Conservation (phyloP, 371 early-diverging fungal genomes). For the Capillidium heterosporum region DNA sequence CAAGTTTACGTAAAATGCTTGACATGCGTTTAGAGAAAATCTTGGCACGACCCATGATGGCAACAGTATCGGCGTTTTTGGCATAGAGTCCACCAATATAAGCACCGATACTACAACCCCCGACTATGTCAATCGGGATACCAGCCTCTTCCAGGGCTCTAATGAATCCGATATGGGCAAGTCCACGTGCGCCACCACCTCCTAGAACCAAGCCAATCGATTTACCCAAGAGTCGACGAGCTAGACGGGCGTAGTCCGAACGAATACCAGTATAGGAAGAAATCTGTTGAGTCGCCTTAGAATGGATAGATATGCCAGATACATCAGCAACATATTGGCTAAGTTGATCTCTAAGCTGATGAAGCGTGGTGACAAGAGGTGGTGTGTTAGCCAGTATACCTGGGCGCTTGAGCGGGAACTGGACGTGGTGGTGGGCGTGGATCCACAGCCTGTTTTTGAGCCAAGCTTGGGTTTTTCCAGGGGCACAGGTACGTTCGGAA, state of each 20-base stretch:
- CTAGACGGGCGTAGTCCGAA: conserved; percentile 70
- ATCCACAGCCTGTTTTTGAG: conserved; percentile 85
- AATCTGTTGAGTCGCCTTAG: conserved; percentile 4
- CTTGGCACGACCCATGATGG: conserved; percentile 71
- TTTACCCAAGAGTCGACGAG: conserved; percentile 80
- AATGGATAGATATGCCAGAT: conserved; percentile 8
- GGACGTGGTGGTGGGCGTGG: conserved; percentile 90
- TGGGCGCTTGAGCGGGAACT: conserved; percentile 43
- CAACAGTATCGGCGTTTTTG: conserved; percentile 67
- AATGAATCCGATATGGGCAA: conserved; percentile 92
- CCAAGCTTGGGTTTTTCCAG: conserved; percentile 81
- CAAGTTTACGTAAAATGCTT: conserved; percentile 71
- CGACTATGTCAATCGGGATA: conserved; percentile 95
- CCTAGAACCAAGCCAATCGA: conserved; percentile 97
- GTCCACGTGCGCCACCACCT: conserved; percentile 98
- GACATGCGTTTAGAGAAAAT: conserved; percentile 67
- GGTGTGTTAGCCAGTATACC: conserved; percentile 18
- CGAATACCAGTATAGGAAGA: conserved; percentile 20
- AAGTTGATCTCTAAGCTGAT: conserved; percentile 43
- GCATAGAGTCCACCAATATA: conserved; percentile 96
- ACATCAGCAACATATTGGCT: conserved; percentile 18
- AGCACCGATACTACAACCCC: conserved; percentile 96
- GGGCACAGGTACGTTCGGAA: conserved; percentile 44
- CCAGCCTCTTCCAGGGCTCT: conserved; percentile 96
- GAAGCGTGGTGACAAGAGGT: conserved; percentile 37